A percentile compares a stretch with the other conserved stretches of the same genome.
These are phyloP conservation scores for Pisolithus marmoratus DNA, from an alignment of 768 basidiomycete species.

Conservation along the genomic window DNA sequence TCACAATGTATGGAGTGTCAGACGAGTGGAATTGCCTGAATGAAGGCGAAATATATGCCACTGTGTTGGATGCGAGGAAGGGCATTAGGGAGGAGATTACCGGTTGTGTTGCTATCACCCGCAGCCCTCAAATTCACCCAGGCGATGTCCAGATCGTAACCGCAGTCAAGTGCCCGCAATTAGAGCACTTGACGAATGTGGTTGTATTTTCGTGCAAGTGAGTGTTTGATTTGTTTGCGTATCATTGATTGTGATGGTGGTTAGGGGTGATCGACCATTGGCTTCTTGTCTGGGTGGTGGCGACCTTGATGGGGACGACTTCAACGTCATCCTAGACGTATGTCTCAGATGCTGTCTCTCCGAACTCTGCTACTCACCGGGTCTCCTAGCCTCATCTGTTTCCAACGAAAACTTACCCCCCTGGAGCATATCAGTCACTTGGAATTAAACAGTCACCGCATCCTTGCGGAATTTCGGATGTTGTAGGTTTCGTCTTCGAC, in stretches of 20 bases:
- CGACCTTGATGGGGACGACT: constrained; percentile 50
- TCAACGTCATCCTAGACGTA: constrained; percentile 42
- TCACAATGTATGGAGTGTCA: constrained; percentile 47
- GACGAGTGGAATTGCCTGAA: constrained; percentile 44
- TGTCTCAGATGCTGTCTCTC: constrained; percentile 8
- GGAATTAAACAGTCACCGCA: constrained; percentile 26
- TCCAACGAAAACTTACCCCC: constrained; percentile 15
- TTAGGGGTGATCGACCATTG: constrained; percentile 38
- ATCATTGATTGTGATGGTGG: constrained; percentile 1
- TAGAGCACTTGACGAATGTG: constrained; percentile 38
- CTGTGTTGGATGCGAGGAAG: constrained; percentile 28
- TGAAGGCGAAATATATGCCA: constrained; percentile 46
- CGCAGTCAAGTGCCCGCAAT: constrained; percentile 36
- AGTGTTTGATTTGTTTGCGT: constrained; percentile 3
- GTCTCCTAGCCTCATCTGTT: constrained; percentile 25
- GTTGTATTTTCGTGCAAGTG: constrained; percentile 49
- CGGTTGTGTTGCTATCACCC: constrained; percentile 41
- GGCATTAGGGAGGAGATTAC: constrained; percentile 22
- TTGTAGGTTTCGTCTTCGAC: constrained; percentile 44
- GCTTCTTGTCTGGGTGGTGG: constrained; percentile 48
- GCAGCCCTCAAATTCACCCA: constrained; percentile 51
- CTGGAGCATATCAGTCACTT: constrained; percentile 38
- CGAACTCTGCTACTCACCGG: constrained; percentile 6
- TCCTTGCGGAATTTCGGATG: constrained; percentile 36
- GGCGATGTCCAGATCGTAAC: constrained; percentile 39